Conservation (phyloP, 768 basidiomycete genomes). For the Leccinum broughii region DNA sequence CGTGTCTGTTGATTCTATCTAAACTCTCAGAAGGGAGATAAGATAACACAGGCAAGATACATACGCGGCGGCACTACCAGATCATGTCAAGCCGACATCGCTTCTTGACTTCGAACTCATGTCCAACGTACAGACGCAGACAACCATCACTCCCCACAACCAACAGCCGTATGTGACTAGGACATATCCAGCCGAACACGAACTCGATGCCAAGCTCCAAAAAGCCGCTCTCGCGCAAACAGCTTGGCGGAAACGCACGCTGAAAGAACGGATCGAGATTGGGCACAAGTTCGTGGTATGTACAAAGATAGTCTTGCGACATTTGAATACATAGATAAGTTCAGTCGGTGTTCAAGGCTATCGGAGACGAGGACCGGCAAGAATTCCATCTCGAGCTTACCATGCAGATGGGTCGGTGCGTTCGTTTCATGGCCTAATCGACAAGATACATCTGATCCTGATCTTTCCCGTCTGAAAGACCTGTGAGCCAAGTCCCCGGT, state of each 20-base stretch:
- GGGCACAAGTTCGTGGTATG: constrained; percentile 72
- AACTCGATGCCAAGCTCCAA: constrained; percentile 31
- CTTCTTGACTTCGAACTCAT: too few relatives aligned
- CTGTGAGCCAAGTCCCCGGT: constrained; percentile 69
- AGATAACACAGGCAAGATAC: too few relatives aligned
- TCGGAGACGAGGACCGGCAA: constrained; percentile 52
- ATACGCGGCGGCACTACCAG: too few relatives aligned
- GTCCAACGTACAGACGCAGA: too few relatives aligned
- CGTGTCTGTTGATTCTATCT: too few relatives aligned
- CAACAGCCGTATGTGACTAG: too few relatives aligned
- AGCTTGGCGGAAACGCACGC: constrained; percentile 60
- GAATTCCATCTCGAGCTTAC: constrained; percentile 65
- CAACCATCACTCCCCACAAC: too few relatives aligned
- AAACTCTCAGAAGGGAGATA: too few relatives aligned
- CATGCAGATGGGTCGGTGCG: constrained; percentile 89
- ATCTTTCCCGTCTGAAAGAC: constrained; percentile 45
- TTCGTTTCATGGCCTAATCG: constrained; percentile 2
- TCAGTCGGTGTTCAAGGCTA: constrained; percentile 50
- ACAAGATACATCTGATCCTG: neutral
- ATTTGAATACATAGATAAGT: neutral
- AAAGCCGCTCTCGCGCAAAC: constrained; percentile 68
- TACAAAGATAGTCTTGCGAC: constrained; percentile 21
- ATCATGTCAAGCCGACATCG: too few relatives aligned
- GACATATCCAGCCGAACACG: too few relatives aligned
- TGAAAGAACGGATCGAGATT: constrained; percentile 67